Base-by-base conservation (phyloP, 352 stramenopile genomes). In the Phytophthora sp. region DNA sequence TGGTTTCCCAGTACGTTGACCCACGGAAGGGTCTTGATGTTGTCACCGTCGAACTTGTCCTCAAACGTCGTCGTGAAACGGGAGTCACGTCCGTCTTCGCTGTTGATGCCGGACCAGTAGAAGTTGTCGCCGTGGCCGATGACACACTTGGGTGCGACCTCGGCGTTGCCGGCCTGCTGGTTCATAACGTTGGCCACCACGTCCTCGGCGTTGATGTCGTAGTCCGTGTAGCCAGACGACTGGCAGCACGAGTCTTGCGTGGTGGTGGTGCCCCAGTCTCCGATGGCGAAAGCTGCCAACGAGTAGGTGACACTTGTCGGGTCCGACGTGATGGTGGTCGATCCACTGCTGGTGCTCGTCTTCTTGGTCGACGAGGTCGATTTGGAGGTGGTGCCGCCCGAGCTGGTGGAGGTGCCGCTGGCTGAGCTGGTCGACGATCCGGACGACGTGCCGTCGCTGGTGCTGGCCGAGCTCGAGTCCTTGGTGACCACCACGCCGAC, bases 71-170 rank as follows among this genome's bases (percentile, higher is more conserved):
- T 75, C 23, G 70, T 68, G 68, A 89, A 89, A 4, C 79, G 77
- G 17, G 76, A 80, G 45, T 69, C 51, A 42, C 79, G 70, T 38
- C 80, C 78, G 7, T 62, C 65, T 35, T 69, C 63, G 26, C 65
- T 75, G 43, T 71, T 74, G 46, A 89, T 85, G 12, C 79, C 79
- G 13, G 73, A 74, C 76, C 79, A 89, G 68, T 89, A 89, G 34
- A 89, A 89, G 62, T 88, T 88, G 53, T 89, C 79, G 20, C 76
- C 79, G 51, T 90, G 81, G 32, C 81, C 75, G 34, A 91, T 69
- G 44, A 91, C 69, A 11, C 71, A 66, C 55, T 89, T 83, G 5
- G 82, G 82, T 30, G 82, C 77, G 11, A 75, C 54, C 7, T 72
- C 65, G 2, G 72, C 61, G 13, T 67, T 54, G 1, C 41, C 66